Conservation (phyloP, 805 yeast species). For the Cyberlindnera euphorbiiphila region DNA sequence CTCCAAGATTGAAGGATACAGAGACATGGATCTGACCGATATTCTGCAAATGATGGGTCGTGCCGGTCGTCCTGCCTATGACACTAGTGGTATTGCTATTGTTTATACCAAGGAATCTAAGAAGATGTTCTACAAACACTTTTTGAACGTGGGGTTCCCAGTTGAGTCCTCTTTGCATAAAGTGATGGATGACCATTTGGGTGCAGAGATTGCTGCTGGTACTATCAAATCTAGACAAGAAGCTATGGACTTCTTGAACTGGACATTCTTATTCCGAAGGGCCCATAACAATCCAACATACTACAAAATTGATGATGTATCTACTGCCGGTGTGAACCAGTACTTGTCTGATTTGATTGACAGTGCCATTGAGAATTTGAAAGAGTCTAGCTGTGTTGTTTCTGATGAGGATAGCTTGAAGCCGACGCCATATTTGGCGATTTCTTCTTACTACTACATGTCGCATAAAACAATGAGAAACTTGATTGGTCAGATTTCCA, state of each 20-base stretch:
- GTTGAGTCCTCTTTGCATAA: conserved; percentile 81
- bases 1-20: conserved; percentile 88
- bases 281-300: conserved; percentile 92
- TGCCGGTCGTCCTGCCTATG: conserved; percentile 98
- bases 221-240: conserved; percentile 92
- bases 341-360: conserved; percentile 73
- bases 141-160: conserved; percentile 92
- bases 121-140: conserved; percentile 79
- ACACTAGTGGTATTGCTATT: conserved; percentile 87
- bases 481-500: conserved; percentile 50
- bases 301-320: conserved; percentile 79
- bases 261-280: conserved; percentile 87
- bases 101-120: conserved; percentile 79
- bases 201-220: conserved; percentile 95
- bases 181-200: conserved; percentile 83
- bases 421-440: conserved; percentile 79
- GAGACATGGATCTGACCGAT: conserved; percentile 91
- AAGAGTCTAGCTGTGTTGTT: conserved; percentile 67
- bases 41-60: conserved; percentile 98
- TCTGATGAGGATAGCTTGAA: conserved; percentile 41
- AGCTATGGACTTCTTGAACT: conserved; percentile 94
- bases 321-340: conserved; percentile 72
- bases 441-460: conserved; percentile 87
- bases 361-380: conserved; percentile 58
- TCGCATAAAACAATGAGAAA: conserved; percentile 85